Conservation (phyloP, 1,139 yeast species). For the Sugiyamaella neomexicana region DNA sequence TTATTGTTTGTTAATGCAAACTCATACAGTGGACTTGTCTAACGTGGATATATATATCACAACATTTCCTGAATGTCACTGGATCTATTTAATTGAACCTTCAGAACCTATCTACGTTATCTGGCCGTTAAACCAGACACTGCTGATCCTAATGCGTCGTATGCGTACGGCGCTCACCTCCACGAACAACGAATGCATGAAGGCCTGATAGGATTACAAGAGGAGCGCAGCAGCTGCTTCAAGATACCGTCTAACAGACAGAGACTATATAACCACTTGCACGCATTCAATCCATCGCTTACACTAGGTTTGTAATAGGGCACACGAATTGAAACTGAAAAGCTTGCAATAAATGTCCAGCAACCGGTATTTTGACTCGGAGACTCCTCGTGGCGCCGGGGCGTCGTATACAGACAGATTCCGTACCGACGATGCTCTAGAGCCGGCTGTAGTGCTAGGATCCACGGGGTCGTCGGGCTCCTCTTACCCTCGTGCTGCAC, state of each 20-base stretch:
- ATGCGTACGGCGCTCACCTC: not conserved
- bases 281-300: too few species aligned
- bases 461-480: conserved; percentile 23
- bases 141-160: too few species aligned
- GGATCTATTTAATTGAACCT: too few species aligned
- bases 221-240: not conserved
- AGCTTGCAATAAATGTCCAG: conserved; percentile 15
- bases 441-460: conserved; percentile 19
- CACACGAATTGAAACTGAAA: too few species aligned
- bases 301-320: too few species aligned
- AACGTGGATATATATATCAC: too few species aligned
- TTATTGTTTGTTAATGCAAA: too few species aligned
- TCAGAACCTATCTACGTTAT: too few species aligned
- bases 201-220: not conserved
- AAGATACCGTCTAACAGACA: not conserved
- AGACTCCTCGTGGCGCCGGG: conserved; percentile 22
- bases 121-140: too few species aligned
- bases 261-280: not conserved
- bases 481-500: conserved; percentile 20
- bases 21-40: too few species aligned
- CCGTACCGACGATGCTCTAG: conserved; percentile 38
- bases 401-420: conserved; percentile 43
- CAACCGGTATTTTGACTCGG: conserved; percentile 24
- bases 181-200: not conserved
- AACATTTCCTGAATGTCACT: too few species aligned